Base-by-base conservation (phyloP, 2,329 filamentous ascomycete genomes). In the Colletotrichum sp. region DNA sequence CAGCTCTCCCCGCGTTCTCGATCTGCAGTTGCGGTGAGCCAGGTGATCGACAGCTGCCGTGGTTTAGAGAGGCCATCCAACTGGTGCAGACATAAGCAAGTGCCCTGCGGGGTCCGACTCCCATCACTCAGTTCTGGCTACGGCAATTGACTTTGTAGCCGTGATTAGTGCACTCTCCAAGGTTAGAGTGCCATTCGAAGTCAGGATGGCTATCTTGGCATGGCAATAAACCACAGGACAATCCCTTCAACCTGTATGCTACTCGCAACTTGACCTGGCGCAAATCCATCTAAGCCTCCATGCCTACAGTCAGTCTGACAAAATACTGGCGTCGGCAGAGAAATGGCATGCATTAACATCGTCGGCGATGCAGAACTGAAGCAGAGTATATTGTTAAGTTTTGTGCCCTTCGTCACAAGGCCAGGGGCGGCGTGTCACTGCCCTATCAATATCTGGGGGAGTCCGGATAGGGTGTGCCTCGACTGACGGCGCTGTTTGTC, bases 21-120 rank as follows among this genome's bases (percentile, higher is more conserved):
- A 68, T 68, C 69, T 68, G 27, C 61, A 72, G 39, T 72, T 32
- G 73, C 63, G 64, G 52, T 72, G 63, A 68, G 57, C 65, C 55
- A 12, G 48, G 16, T 63, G 72, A 72, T 72, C 72, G 61, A 61
- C 61, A 52, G 27, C 36, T 19, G 57, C 16, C 32, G 15, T 36
- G 25, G 55, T 25, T 30, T 13, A 13, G 44, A 52, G 44, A 61
- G 22, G 52, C n/a, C 34, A 61, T 28, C n/a, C 25, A 28, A 30
- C 28, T 44, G 34, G 67, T 25, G 68, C 30, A 27, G 30, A 55
- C 25, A 28, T 25, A 28, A 52, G 25, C 69, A 39, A 60, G 27
- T 64, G 63, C 39, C 25, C 39, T 61, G 32, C 36, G 28, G 44
- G 22, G 67, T 22, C 44, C 44, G 25, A 12, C 57, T 61, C 15